Conservation (phyloP, 106 monocot genomes). For the Dactylorhiza incarnata region DNA sequence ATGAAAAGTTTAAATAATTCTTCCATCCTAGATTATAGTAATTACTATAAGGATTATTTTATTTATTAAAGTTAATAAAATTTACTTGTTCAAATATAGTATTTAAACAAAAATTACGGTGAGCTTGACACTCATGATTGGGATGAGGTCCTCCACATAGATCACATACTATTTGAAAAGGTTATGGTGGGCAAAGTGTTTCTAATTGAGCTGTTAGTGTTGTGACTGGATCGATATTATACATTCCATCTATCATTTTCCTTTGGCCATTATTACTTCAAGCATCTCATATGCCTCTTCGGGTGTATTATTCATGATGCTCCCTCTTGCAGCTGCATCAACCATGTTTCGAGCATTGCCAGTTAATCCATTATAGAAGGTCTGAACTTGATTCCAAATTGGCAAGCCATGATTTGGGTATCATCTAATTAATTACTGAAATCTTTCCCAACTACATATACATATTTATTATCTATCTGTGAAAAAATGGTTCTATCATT, state of each 20-base stretch:
- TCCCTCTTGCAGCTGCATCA: background rate
- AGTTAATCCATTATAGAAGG: background rate
- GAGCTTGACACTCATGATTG: background rate
- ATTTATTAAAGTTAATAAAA: too few species aligned
- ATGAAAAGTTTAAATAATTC: too few species aligned
- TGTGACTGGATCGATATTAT: too few species aligned
- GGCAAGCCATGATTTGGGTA: background rate
- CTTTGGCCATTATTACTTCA: background rate
- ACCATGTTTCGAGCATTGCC: background rate
- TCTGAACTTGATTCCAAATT: background rate
- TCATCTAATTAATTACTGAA: too few species aligned
- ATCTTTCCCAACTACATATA: background rate
- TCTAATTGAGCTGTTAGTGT: background rate
- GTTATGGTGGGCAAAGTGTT: too few species aligned
- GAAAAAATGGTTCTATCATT: background rate
- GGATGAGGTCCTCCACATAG: too few species aligned
- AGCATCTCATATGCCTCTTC: background rate
- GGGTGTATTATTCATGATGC: background rate
- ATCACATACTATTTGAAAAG: too few species aligned
- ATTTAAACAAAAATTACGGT: background rate
- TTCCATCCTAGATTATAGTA: too few species aligned
- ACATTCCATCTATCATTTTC: too few species aligned
- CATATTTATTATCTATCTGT: background rate
- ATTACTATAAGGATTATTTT: too few species aligned
- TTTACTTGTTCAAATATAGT: too few species aligned